Evolutionary conservation across 805 yeast genomes (phyloP).

Genomic region (Ogataea trehaloabstinens): DNA sequence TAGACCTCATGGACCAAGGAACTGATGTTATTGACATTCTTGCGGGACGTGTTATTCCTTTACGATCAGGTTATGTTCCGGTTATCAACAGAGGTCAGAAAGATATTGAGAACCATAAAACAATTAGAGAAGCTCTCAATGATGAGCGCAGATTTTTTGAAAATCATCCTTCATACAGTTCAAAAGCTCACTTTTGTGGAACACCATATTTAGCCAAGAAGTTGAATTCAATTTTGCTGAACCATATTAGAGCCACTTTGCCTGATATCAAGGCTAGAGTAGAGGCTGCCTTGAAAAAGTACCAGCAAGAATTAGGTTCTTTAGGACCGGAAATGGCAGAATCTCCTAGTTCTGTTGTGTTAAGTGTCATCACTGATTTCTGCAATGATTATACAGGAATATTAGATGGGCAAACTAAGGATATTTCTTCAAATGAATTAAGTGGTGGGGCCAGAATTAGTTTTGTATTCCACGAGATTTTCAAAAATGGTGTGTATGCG

Average conservation of each 20-base stretch:
- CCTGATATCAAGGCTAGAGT: conserved; percentile 94
- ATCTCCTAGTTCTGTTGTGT: conserved; percentile 83
- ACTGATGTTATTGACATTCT: conserved; percentile 95
- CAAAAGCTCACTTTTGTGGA: conserved; percentile 95
- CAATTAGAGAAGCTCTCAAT: conserved; percentile 81
- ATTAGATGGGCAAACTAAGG: conserved; percentile 89
- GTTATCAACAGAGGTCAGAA: conserved; percentile 97
- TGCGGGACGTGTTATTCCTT: conserved; percentile 93
- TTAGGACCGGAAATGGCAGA: conserved; percentile 91
- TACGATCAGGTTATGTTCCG: conserved; percentile 94
- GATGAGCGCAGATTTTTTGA: conserved; percentile 84
- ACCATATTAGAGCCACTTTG: conserved; percentile 81
- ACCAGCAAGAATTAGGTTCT: conserved; percentile 69
- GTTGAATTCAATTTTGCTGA: conserved; percentile 80
- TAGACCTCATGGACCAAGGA: conserved; percentile 97
- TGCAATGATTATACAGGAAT: conserved; percentile 88
- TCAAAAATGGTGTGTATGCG: conserved; percentile 86
- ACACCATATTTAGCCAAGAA: conserved; percentile 96
- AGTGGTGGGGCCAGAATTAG: conserved; percentile 98
- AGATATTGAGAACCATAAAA: conserved; percentile 85
- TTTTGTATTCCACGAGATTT: conserved; percentile 95
- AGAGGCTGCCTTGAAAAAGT: conserved; percentile 79
- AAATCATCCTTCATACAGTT: conserved; percentile 83
- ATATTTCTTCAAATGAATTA: conserved; percentile 81
- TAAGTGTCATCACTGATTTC: conserved; percentile 89